phyloP scores from a whole-genome alignment of 2,329 filamentous ascomycete species.

The Phaeosphaeriaceae sp. region DNA sequence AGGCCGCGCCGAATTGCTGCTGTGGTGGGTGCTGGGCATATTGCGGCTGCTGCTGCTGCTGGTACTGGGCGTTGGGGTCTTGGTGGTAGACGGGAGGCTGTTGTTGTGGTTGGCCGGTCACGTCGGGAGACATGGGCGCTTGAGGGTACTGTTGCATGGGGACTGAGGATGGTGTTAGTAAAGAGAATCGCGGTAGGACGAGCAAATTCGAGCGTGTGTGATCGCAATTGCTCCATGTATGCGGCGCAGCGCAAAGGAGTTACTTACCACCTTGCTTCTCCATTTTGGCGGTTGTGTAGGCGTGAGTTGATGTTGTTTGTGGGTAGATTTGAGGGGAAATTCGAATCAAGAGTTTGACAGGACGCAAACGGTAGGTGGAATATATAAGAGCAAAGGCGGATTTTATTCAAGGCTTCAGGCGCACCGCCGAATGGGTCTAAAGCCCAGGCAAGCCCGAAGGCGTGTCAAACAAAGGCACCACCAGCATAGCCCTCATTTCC shows the following conservation, averaged over 20 bases:
- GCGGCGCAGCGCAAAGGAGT: not conserved
- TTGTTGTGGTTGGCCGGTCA: conserved; percentile 22
- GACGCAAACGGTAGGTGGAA: not conserved
- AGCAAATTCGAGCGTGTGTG: not conserved
- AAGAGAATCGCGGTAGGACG: not conserved
- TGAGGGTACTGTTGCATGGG: not conserved
- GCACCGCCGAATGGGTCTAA: conserved; percentile 12
- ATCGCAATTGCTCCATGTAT: not conserved
- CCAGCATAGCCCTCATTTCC: conserved; percentile 27
- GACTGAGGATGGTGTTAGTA: conserved; percentile 17
- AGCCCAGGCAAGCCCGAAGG: conserved; percentile 16
- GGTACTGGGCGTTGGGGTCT: conserved; percentile 38
- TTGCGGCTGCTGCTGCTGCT: conserved; percentile 19
- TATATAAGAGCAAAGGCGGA: no score
- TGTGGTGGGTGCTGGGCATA: conserved; percentile 25
- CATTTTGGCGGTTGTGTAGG: conserved; percentile 27
- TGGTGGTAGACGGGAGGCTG: conserved; percentile 44
- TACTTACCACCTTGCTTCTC: conserved; percentile 47
- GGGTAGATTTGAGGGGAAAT: not conserved
- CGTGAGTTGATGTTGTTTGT: not conserved
- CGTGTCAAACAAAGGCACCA: conserved; percentile 23
- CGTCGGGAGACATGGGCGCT: conserved; percentile 47
- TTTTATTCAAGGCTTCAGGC: conserved; percentile 16
- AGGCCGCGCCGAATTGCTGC: conserved; percentile 22
- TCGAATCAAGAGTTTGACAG: not conserved